Evolutionary conservation across 179 eudicot genomes (phyloP), one percentile per base, ranked within the genome.

Genomic region (Corrigiola litoralis): DNA sequence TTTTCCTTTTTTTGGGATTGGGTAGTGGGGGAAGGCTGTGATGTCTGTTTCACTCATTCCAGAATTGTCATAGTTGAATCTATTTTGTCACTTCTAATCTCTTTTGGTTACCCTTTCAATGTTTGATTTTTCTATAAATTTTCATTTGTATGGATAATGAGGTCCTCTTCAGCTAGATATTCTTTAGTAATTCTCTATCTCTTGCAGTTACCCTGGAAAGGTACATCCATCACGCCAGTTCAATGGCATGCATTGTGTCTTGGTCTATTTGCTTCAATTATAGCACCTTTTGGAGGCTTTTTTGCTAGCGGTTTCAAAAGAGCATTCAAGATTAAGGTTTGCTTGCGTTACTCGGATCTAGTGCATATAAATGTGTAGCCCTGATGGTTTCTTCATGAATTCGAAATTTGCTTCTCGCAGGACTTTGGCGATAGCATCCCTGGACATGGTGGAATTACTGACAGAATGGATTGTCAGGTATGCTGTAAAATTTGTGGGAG

Each of bases 381-480:
- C 53, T 33, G 11, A 6, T 24, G 31, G 45, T 29, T n/a, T 57
- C 34, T 7, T 66, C 18, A n/a, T n/a, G n/a, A n/a, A n/a, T n/a
- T n/a, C n/a, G n/a, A n/a, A n/a, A n/a, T 63, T 13, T 46, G 58
- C 59, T 52, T 36, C 40, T 54, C 52, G n/a, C 74, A 94, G 99
- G 99, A 94, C 79, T 94, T 94, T 65, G 99, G 99, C 52, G 90
- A 90, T 67, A 94, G 99, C 70, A 94, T 94, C 69, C 99, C 99
- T 53, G 99, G 99, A 49, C 97, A 94, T 74, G 99, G 99, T 48
- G 99, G 97, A 50, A 85, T 94, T 46, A 94, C 99, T 21, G 99
- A 94, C 74, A 72, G 99, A 82, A 94, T 94, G 99, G 99, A 90
- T 75, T 90, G 97, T 80, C 97, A 90, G 97, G 99, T 94, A 72